Conservation (phyloP, 2,329 filamentous ascomycete genomes). For the Parastagonospora avenae region DNA sequence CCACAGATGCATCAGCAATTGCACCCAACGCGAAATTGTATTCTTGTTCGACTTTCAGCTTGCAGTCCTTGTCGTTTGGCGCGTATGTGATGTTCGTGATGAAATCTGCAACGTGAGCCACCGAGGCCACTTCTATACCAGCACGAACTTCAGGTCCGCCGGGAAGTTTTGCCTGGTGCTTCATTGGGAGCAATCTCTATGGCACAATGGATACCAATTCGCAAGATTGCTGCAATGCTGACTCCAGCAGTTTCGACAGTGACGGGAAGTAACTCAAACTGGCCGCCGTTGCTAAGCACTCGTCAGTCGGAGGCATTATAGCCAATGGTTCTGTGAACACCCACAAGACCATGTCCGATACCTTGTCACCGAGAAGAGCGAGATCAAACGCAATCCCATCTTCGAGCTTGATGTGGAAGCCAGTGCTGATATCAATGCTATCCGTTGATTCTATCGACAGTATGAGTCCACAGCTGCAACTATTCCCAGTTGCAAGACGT, state of each 20-base stretch:
- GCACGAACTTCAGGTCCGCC: slow-evolving; percentile 39
- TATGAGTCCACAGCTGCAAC: too few species aligned
- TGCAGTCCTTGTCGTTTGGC: slow-evolving; percentile 49
- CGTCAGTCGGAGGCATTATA: not conserved
- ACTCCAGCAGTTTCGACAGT: slow-evolving; percentile 54
- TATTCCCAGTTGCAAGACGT: too few species aligned
- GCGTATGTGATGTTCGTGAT: slow-evolving; percentile 56
- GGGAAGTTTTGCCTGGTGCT: slow-evolving; percentile 1
- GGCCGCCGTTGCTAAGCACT: slow-evolving; percentile 53
- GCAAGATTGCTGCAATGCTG: slow-evolving; percentile 55
- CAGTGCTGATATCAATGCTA: slow-evolving; percentile 56
- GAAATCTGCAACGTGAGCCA: slow-evolving; percentile 61
- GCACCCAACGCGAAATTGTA: slow-evolving; percentile 61
- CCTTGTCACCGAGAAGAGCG: slow-evolving; percentile 56
- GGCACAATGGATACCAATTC: slow-evolving; percentile 55
- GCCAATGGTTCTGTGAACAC: slow-evolving; percentile 23
- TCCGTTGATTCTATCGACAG: not conserved
- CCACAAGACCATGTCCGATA: slow-evolving; percentile 58
- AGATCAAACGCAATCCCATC: slow-evolving; percentile 57
- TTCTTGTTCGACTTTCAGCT: slow-evolving; percentile 54
- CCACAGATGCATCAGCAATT: slow-evolving; percentile 59
- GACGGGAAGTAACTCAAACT: slow-evolving; percentile 64
- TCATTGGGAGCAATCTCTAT: slow-evolving; percentile 3
- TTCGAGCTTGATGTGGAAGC: slow-evolving; percentile 62
- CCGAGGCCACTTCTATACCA: slow-evolving; percentile 57